phyloP scores from a whole-genome alignment of 345 rosid genomes.

The Boechera stricta region DNA sequence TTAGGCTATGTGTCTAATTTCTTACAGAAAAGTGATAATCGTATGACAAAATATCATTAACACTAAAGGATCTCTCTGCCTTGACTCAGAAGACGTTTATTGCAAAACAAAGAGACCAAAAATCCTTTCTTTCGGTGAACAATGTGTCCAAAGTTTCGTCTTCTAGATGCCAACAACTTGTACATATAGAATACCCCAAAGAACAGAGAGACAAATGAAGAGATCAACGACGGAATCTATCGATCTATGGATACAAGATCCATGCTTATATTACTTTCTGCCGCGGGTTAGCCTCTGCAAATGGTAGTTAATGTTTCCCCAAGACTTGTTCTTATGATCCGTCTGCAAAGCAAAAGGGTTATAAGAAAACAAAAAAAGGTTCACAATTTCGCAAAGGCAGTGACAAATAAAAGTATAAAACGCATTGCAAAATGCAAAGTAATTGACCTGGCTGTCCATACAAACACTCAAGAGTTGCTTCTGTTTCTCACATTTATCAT shows the following conservation, averaged over 20 bases:
- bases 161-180: slow-evolving; percentile 25
- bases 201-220: slow-evolving; percentile 15
- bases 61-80: neutral
- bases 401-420: neutral
- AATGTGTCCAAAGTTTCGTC: slow-evolving; percentile 34
- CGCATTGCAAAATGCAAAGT: neutral
- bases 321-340: slow-evolving; percentile 57
- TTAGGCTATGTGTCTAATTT: too few species aligned
- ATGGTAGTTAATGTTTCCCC: slow-evolving; percentile 88
- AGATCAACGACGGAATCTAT: slow-evolving; percentile 10
- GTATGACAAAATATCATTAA: neutral
- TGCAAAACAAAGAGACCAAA: slow-evolving; percentile 27
- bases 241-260: neutral
- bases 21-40: neutral
- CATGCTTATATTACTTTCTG: slow-evolving; percentile 52
- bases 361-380: neutral
- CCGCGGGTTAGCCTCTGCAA: slow-evolving; percentile 85
- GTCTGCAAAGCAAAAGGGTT: slow-evolving; percentile 49
- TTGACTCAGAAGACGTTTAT: slow-evolving; percentile 27
- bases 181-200: slow-evolving; percentile 15
- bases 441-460: slow-evolving; percentile 68
- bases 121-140: slow-evolving; percentile 30
- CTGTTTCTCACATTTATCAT: slow-evolving; percentile 62
- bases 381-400: neutral
- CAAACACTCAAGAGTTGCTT: slow-evolving; percentile 70